phyloP scores from a whole-genome alignment of 331 rosid species.

The Arachis monticola region DNA sequence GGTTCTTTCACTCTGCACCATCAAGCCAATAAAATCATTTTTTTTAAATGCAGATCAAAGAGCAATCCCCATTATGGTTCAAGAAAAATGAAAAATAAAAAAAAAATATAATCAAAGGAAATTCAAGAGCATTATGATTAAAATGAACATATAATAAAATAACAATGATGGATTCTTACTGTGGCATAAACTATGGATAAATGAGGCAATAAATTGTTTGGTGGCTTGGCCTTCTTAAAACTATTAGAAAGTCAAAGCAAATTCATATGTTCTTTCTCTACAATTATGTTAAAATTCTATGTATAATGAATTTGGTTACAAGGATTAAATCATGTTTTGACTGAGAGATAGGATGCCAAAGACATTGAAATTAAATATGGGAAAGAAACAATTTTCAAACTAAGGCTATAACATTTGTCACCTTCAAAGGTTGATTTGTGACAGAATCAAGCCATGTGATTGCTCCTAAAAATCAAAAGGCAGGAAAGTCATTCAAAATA shows the following conservation, averaged over 20 bases:
- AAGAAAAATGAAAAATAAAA: neutral
- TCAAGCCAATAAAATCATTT: conserved; percentile 39
- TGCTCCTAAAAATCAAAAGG: conserved; percentile 60
- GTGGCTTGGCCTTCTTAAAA: conserved; percentile 26
- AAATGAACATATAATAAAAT: conserved; percentile 5
- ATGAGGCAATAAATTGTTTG: conserved; percentile 30
- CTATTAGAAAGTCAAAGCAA: conserved; percentile 26
- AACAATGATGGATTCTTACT: conserved; percentile 8
- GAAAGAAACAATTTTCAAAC: conserved; percentile 24
- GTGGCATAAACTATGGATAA: conserved; percentile 3
- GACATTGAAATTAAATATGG: conserved; percentile 7
- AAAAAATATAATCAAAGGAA: conserved; percentile 14
- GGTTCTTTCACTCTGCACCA: conserved; percentile 76
- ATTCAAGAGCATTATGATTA: conserved; percentile 29
- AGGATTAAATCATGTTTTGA: conserved; percentile 26
- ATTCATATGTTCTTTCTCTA: neutral
- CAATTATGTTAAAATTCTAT: conserved; percentile 13
- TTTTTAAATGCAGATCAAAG: neutral
- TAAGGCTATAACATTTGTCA: conserved; percentile 40
- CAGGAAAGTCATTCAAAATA: conserved; percentile 28
- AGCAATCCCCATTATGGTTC: conserved; percentile 32
- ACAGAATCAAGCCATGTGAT: conserved; percentile 94
- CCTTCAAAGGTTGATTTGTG: conserved; percentile 91
- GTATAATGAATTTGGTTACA: conserved; percentile 12
- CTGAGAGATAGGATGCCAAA: conserved; percentile 10